phyloP scores from a whole-genome alignment of 306 rosid species.

The Argentina anserina region DNA sequence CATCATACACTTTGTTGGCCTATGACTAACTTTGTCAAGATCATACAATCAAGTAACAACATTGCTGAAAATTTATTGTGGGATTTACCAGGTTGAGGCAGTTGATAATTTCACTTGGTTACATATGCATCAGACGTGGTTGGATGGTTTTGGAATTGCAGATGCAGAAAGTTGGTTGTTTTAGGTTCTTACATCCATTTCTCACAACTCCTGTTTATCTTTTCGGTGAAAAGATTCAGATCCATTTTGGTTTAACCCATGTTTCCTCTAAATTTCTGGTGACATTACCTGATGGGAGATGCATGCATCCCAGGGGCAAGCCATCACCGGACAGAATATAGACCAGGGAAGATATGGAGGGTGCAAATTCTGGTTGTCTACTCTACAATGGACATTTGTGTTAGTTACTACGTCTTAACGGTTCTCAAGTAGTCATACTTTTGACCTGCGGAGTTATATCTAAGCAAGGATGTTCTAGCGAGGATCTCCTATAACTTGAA shows the following conservation, averaged over 20 bases:
- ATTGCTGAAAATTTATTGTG: constrained; percentile 13
- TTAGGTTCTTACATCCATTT: constrained; percentile 24
- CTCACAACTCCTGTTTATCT: background rate
- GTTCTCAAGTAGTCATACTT: background rate
- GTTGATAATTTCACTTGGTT: constrained; percentile 48
- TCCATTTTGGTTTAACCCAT: background rate
- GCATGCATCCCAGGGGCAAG: background rate
- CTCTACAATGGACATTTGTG: background rate
- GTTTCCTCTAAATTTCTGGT: background rate
- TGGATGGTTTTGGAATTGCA: constrained; percentile 42
- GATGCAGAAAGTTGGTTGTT: constrained; percentile 36
- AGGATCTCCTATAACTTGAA: no score
- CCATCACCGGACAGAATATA: background rate
- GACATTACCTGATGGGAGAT: background rate
- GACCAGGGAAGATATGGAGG: background rate
- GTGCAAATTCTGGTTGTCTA: background rate
- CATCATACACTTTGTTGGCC: background rate
- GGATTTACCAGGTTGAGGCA: constrained; percentile 39
- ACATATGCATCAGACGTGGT: constrained; percentile 76
- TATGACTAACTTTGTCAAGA: background rate
- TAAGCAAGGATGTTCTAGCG: background rate
- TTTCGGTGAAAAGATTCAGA: background rate
- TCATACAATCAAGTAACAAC: constrained; percentile 1
- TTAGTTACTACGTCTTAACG: background rate
- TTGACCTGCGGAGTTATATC: background rate